Evolutionary conservation across 805 yeast genomes (phyloP).

Genomic region (Myxozyma neglecta): DNA sequence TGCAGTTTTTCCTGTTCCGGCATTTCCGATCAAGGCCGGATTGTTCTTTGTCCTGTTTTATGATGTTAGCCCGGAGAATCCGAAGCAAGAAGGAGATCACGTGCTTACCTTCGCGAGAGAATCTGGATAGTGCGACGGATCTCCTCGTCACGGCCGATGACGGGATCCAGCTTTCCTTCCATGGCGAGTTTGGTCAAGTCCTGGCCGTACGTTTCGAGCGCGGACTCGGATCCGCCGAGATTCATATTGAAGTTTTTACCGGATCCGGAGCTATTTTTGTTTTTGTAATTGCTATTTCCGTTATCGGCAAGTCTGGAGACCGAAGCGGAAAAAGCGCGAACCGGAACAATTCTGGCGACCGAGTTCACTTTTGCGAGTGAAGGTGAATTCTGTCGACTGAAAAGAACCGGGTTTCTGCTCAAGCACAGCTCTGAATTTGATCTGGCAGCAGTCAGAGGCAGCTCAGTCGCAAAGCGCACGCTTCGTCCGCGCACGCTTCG

Average conservation of each 20-base stretch:
- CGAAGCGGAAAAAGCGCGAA: slow-evolving; percentile 12
- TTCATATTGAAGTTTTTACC: slow-evolving; percentile 42
- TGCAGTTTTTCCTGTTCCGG: slow-evolving; percentile 98
- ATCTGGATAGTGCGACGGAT: slow-evolving; percentile 91
- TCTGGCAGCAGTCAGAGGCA: background rate
- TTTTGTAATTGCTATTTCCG: background rate
- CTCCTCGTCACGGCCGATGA: slow-evolving; percentile 95
- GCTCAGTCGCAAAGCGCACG: background rate
- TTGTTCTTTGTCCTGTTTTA: slow-evolving; percentile 70
- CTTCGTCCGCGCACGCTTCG: background rate
- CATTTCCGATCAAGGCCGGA: slow-evolving; percentile 92
- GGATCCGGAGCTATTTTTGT: slow-evolving; percentile 16
- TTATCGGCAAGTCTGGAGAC: background rate
- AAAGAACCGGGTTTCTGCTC: background rate
- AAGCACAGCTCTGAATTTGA: background rate
- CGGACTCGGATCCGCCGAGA: slow-evolving; percentile 47
- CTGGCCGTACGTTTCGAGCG: slow-evolving; percentile 79
- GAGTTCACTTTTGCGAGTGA: background rate
- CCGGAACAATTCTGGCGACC: background rate
- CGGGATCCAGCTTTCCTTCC: slow-evolving; percentile 92
- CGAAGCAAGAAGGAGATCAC: background rate
- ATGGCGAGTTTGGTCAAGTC: slow-evolving; percentile 83
- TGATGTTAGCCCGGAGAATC: background rate
- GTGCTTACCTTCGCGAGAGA: slow-evolving; percentile 62
- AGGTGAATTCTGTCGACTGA: no score